Evolutionary conservation across 192 early-diverging fungal species (phyloP).

Genomic region (Coemansia sp.): DNA sequence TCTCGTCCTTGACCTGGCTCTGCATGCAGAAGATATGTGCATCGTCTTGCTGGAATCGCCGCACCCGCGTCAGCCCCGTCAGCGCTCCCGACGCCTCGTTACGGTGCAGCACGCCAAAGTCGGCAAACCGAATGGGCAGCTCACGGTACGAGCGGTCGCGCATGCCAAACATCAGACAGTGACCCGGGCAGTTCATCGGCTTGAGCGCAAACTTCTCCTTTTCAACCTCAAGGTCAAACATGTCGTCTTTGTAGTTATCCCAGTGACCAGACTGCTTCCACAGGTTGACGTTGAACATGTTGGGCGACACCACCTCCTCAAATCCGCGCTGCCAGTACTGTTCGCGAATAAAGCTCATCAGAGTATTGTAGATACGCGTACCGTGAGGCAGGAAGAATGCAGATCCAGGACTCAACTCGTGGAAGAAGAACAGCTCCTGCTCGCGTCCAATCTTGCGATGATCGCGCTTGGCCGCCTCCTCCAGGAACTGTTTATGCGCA

Average conservation of each 20-base stretch:
- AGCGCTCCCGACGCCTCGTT: slow-evolving; percentile 93
- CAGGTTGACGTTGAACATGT: slow-evolving; percentile 98
- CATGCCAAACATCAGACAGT: slow-evolving; percentile 94
- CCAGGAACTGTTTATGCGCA: slow-evolving; percentile 93
- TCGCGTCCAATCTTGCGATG: slow-evolving; percentile 96
- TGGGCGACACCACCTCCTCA: slow-evolving; percentile 95
- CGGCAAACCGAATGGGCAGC: slow-evolving; percentile 90
- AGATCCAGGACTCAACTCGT: slow-evolving; percentile 90
- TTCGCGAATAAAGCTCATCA: slow-evolving; percentile 84
- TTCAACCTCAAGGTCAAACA: slow-evolving; percentile 93
- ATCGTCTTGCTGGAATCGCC: slow-evolving; percentile 99
- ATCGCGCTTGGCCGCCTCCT: slow-evolving; percentile 89
- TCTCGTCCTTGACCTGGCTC: slow-evolving; percentile 85
- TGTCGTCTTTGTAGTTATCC: slow-evolving; percentile 95
- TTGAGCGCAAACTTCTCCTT: slow-evolving; percentile 98
- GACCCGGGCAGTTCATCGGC: slow-evolving; percentile 99
- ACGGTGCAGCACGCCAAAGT: slow-evolving; percentile 98
- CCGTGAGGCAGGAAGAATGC: slow-evolving; percentile 97
- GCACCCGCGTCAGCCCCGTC: slow-evolving; percentile 91
- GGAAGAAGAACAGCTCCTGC: slow-evolving; percentile 99
- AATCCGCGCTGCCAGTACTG: slow-evolving; percentile 94
- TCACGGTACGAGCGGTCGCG: slow-evolving; percentile 95
- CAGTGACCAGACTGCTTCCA: slow-evolving; percentile 97
- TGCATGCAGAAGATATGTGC: slow-evolving; percentile 96
- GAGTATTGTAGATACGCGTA: slow-evolving; percentile 91